Evolutionary conservation across 2,329 filamentous ascomycete species (phyloP).

Genomic region (Ceratocystis cacaofunesta): DNA sequence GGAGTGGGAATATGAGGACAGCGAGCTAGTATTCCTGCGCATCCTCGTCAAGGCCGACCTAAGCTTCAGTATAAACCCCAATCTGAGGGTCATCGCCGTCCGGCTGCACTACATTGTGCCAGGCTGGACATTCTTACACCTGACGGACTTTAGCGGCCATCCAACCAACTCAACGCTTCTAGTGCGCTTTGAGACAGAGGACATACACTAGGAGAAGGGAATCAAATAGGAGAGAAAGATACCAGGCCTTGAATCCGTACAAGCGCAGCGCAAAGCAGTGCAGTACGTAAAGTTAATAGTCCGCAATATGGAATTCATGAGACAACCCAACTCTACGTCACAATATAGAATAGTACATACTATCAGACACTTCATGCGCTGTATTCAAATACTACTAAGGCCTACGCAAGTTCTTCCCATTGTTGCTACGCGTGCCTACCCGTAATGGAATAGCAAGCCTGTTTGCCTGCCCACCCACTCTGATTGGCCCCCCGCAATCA

Average conservation of each 20-base stretch:
- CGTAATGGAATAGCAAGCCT: not conserved
- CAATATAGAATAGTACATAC: too few relatives aligned
- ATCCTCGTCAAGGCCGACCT: slow-evolving; percentile 54
- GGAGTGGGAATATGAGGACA: slow-evolving; percentile 55
- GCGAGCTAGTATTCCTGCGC: slow-evolving; percentile 48
- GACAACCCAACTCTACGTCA: too few relatives aligned
- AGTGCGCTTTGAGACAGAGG: slow-evolving; percentile 43
- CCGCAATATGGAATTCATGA: too few relatives aligned
- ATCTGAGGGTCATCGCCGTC: slow-evolving; percentile 46
- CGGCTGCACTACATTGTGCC: slow-evolving; percentile 39
- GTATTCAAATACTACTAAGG: not conserved
- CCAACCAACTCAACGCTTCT: slow-evolving; percentile 49
- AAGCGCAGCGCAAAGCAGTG: too few relatives aligned
- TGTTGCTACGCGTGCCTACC: not conserved
- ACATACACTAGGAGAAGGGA: slow-evolving; percentile 20
- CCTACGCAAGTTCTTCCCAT: not conserved
- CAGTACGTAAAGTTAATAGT: too few relatives aligned
- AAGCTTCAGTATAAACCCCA: slow-evolving; percentile 45
- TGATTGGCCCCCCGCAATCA: not conserved
- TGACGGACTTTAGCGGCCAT: slow-evolving; percentile 49
- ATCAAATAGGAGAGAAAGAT: not conserved
- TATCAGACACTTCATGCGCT: too few relatives aligned
- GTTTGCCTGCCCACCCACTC: not conserved
- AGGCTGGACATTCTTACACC: slow-evolving; percentile 49
- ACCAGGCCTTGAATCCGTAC: not conserved